Evolutionary conservation across 148 eudicot genomes (phyloP), one percentile per base, ranked within the genome.

Genomic region (Amaranthus hypochondriacus): DNA sequence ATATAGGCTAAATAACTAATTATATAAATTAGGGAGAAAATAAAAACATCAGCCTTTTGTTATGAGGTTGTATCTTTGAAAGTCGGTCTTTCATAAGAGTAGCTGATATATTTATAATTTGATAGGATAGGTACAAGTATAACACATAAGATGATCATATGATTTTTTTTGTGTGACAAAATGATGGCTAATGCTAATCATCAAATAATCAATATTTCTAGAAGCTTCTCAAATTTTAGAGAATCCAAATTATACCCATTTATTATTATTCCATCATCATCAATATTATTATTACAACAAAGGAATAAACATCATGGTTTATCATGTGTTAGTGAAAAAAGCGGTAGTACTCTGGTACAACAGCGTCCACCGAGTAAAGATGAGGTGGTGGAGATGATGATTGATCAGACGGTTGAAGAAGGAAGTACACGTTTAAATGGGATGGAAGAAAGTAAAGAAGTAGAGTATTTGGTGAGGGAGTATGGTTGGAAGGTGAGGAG

Each of bases 401-500:
- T 74, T 70, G 85, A 83, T 63, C 85, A 79, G 71, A 75, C 51
- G 77, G 74, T 71, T 50, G 71, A 75, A 28, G 62, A 50, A 72
- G 5, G 76, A 52, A n/a, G 21, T 44, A 5, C 63, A 21, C 12
- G 3, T 47, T 13, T 7, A 48, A 3, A 57, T 39, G 68, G 59
- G 54, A 61, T 62, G 15, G 49, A 68, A 12, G 63, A 62, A 18
- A 49, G 47, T 50, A 14, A 3, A 6, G 46, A 52, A 9, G 44
- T 78, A 66, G 84, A 84, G 74, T 83, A 58, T 80, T 72, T 92
- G 72, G 90, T 78, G 76, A 80, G 65, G 11, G 88, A 84, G 72
- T 56, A 73, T 70, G 92, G 90, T 44, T 92, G 97, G 97, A 75
- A 83, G 51, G 93, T 90, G 70, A 92, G 97, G 82, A 87, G 93